Base-by-base conservation (phyloP, 768 basidiomycete species). In the Coprinopsis strossmayeri region DNA sequence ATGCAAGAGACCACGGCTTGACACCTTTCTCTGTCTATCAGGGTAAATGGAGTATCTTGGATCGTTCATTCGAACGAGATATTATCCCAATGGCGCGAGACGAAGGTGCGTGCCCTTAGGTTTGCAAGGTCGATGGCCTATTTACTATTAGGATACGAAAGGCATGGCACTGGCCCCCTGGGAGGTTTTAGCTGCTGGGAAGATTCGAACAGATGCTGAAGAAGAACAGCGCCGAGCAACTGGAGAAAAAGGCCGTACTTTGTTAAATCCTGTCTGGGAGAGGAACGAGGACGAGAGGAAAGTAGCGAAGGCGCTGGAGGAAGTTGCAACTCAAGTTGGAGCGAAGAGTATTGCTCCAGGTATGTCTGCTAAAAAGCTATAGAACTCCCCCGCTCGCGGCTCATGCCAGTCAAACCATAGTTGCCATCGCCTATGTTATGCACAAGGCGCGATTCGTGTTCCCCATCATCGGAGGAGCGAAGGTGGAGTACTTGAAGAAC, bases 11-110 rank as follows among this genome's bases (percentile, higher is more conserved):
- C 26, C 70, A 78, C 35, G 76, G 65, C 0, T 59, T 74, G 45
- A 71, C 73, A 0, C 78, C 73, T 2, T 82, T 81, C 57, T 64
- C 66, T 21, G 65, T 81, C 25, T 81, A 80, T 57, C 78, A 76
- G 61, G 78, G 73, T 2, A 49, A 45, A 5, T 75, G 71, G 72
- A 71, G 65, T 53, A 59, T 72, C 15, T 58, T 74, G 49, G 53
- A 66, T 3, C 68, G 79, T 30, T 71, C 72, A 23, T 65, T 79
- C 39, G 78, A 81, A 58, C 66, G 77, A 5, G 78, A 79, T 1
- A 74, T 79, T 46, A 71, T 80, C 45, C 71, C 72, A 7, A 72
- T 64, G 73, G 69, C 59, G 43, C 64, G 57, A 50, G 63, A 48
- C 42, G 69, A 59, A 70, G 76, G n/a, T n/a, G n/a, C n/a, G n/a